A percentile compares a stretch with the other conserved stretches of the same genome.
phyloP scores from a whole-genome alignment of 2,329 filamentous ascomycete species.

The Cytospora piceae region DNA sequence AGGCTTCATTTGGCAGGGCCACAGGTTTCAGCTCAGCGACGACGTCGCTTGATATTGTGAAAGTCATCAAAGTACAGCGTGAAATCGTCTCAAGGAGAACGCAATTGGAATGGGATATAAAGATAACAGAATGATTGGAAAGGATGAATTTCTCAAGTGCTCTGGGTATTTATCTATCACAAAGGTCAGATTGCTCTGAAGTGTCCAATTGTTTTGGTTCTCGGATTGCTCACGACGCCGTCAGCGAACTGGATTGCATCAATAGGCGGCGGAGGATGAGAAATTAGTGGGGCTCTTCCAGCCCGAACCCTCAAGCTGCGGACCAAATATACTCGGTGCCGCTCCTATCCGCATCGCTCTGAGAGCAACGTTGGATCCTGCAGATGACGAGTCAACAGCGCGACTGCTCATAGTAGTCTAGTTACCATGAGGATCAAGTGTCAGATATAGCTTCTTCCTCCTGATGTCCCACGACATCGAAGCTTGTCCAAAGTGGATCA shows the following conservation, averaged over 20 bases:
- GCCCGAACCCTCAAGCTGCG: background rate
- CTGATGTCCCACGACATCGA: background rate
- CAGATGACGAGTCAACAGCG: background rate
- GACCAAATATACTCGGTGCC: background rate
- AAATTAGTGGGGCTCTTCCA: slow-evolving; percentile 9
- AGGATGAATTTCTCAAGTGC: background rate
- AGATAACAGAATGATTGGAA: background rate
- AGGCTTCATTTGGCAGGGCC: slow-evolving; percentile 21
- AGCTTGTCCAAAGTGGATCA: background rate
- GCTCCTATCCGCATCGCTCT: background rate
- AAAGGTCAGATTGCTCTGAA: background rate
- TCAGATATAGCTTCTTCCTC: background rate
- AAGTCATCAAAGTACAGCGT: slow-evolving; percentile 5
- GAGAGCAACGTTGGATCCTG: background rate
- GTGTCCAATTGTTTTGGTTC: background rate
- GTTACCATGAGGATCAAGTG: background rate
- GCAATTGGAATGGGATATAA: background rate
- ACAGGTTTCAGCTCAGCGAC: slow-evolving; percentile 20
- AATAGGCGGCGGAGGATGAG: slow-evolving; percentile 1
- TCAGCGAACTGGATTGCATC: slow-evolving; percentile 15
- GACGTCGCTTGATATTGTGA: slow-evolving; percentile 19
- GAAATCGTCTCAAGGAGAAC: background rate
- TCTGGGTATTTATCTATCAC: background rate
- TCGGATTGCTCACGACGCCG: slow-evolving; percentile 8
- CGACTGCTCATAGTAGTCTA: background rate